A percentile compares a stretch with the other conserved stretches of the same genome.
These are phyloP conservation scores for Pichia sp. DNA, from an alignment of 1,139 yeast genomes.

Conservation along the genomic window DNA sequence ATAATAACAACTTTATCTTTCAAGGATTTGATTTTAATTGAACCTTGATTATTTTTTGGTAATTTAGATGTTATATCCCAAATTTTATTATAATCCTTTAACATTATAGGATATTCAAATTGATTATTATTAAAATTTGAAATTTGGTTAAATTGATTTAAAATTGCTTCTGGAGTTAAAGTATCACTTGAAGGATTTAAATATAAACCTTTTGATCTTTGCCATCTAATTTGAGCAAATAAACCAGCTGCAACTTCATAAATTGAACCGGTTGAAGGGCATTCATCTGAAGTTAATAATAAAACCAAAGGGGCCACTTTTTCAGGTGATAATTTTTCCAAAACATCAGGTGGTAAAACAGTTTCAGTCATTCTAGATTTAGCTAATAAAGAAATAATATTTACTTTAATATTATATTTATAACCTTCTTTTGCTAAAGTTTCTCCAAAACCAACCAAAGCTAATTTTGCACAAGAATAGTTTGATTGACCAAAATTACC, in stretches of 20 bases:
- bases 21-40: constrained; percentile 45
- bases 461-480: constrained; percentile 91
- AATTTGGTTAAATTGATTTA: constrained; percentile 60
- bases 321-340: constrained; percentile 77
- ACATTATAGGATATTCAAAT: constrained; percentile 54
- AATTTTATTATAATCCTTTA: constrained; percentile 55
- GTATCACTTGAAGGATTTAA: constrained; percentile 66
- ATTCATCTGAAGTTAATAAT: constrained; percentile 62
- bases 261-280: constrained; percentile 59
- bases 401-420: constrained; percentile 75
- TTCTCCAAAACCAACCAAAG: constrained; percentile 85
- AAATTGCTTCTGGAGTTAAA: constrained; percentile 81
- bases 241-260: constrained; percentile 95
- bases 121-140: constrained; percentile 51
- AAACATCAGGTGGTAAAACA: constrained; percentile 76
- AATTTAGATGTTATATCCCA: constrained; percentile 46
- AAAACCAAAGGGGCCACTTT: constrained; percentile 87
- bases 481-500: constrained; percentile 97
- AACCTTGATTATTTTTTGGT: constrained; percentile 54
- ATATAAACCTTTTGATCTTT: constrained; percentile 79
- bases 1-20: constrained; percentile 82
- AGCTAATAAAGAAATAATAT: constrained; percentile 90
- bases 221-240: constrained; percentile 91
- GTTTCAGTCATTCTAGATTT: constrained; percentile 95
- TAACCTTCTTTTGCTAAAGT: constrained; percentile 92